Evolutionary conservation across 148 eudicot species (phyloP), one percentile per base, ranked within the genome.

Genomic region (Chenopodium formosanum): DNA sequence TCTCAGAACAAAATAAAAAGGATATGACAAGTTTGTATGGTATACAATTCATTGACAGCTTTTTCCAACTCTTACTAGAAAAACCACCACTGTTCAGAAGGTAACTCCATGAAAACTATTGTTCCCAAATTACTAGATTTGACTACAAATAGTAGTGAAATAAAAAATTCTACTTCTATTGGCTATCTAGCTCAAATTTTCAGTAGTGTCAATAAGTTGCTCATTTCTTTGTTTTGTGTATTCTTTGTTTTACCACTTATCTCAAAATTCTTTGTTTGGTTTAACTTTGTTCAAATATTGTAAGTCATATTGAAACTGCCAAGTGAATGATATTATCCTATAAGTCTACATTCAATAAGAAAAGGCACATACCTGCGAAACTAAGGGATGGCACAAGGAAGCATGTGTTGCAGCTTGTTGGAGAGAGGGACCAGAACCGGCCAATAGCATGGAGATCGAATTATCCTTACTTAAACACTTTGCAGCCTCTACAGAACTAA

Each of bases 341-440:
- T 48, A 48, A 48, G 13, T 10, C 12, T 48, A 9, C 14, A 2
- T 48, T 9, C 10, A 48, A 48, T 48, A 48, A 48, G 52, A 48
- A 48, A 48, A 48, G 52, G 14, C 44, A 40, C 44, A 52, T 78
- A 94, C 99, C 94, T 95, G 86, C 69, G 92, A 91, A 86, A 95
- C 73, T 16, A 86, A 88, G 82, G 99, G 91, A 88, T 91, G 95
- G 56, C 89, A 91, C 14, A 93, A 90, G 40, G 99, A 94, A 73
- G 99, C 99, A 86, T 89, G 92, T 52, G 86, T 81, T 77, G 94
- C 98, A 85, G 97, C 99, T 83, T 92, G 88, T 82, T 90, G 94
- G 76, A 95, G 92, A 64, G 95, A 89, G 65, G 91, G 85, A 74
- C 99, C 98, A 77, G 95, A 91, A n/a, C 99, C 99, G 73, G 94